phyloP scores from a whole-genome alignment of 2,329 filamentous ascomycete species.

The Lasiodiplodia sp. region DNA sequence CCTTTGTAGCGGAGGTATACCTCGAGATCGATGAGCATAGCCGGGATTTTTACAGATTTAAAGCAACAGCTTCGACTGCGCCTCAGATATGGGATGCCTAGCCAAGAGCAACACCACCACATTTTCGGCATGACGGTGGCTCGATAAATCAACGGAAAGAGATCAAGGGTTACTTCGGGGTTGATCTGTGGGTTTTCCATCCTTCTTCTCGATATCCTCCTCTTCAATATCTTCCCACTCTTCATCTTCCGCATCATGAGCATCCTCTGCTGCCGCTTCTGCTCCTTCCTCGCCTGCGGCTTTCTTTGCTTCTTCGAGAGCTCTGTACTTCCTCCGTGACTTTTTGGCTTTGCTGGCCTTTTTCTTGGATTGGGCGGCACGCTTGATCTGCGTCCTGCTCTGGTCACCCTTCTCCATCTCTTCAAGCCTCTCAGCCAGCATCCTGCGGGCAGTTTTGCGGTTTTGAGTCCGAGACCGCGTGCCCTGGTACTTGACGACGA shows the following conservation, averaged over 20 bases:
- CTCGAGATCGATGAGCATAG: neutral
- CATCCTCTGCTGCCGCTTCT: conserved; percentile 55
- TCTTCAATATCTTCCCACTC: conserved; percentile 15
- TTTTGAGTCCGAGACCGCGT: conserved; percentile 89
- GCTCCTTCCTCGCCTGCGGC: conserved; percentile 20
- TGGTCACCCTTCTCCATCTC: conserved; percentile 73
- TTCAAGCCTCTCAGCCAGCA: conserved; percentile 82
- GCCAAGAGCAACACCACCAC: no score
- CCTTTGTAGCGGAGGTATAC: neutral
- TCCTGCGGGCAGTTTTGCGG: conserved; percentile 78
- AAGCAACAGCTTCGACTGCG: neutral
- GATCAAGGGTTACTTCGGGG: neutral
- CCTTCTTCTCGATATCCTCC: neutral
- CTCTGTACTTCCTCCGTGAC: conserved; percentile 78
- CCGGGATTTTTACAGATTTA: neutral
- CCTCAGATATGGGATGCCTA: neutral
- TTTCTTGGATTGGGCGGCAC: conserved; percentile 68
- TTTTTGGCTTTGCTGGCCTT: conserved; percentile 84
- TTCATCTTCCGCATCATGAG: conserved; percentile 28
- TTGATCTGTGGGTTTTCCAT: neutral
- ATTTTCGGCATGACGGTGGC: neutral
- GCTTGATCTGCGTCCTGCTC: conserved; percentile 71
- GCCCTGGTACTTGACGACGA: conserved; percentile 93
- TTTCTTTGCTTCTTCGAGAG: conserved; percentile 61
- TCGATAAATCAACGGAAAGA: neutral